A percentile compares a stretch with the other conserved stretches of the same genome.
Evolutionary conservation across 1,284 basidiomycete species (phyloP).

Genomic region (Moniliella sp.): DNA sequence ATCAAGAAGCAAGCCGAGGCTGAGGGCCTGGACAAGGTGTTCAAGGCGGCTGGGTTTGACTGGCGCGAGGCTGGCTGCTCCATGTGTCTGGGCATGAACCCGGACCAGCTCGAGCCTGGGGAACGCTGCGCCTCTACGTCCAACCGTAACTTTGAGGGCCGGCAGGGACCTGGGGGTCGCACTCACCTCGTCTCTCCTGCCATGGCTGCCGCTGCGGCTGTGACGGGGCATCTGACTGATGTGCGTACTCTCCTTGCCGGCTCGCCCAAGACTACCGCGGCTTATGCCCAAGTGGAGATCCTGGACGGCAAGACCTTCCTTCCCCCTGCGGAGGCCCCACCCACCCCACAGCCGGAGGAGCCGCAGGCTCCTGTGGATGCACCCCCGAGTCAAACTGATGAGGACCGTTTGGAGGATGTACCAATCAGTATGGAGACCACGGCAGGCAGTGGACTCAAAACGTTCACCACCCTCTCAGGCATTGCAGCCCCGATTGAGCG

Average conservation of each 20-base stretch:
- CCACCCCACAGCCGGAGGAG: constrained; percentile 8
- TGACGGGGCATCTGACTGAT: constrained; percentile 30
- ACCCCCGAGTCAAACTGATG: constrained; percentile 1
- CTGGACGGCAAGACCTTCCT: too few relatives aligned
- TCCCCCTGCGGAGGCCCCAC: constrained; percentile 9
- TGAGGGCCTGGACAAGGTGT: constrained; percentile 32
- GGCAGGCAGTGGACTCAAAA: constrained; percentile 18
- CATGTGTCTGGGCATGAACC: constrained; percentile 34
- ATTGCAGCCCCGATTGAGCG: constrained; percentile 28
- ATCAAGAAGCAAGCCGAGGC: too few relatives aligned
- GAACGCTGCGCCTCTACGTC: constrained; percentile 31
- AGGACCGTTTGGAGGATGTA: neutral
- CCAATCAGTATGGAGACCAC: constrained; percentile 1
- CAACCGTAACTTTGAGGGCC: constrained; percentile 33
- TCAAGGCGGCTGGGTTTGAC: constrained; percentile 30
- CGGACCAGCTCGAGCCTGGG: constrained; percentile 26
- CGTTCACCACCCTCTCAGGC: constrained; percentile 24
- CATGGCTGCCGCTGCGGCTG: constrained; percentile 28
- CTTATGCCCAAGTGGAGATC: too few relatives aligned
- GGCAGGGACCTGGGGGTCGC: constrained; percentile 28
- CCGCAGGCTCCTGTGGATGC: constrained; percentile 8
- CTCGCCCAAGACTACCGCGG: constrained; percentile 7
- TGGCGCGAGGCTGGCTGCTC: constrained; percentile 32
- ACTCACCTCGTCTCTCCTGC: constrained; percentile 31
- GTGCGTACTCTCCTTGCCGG: constrained; percentile 21